A percentile compares a stretch with the other conserved stretches of the same genome.
phyloP scores from a whole-genome alignment of 441 rosid genomes.

The Geranium incanum region DNA sequence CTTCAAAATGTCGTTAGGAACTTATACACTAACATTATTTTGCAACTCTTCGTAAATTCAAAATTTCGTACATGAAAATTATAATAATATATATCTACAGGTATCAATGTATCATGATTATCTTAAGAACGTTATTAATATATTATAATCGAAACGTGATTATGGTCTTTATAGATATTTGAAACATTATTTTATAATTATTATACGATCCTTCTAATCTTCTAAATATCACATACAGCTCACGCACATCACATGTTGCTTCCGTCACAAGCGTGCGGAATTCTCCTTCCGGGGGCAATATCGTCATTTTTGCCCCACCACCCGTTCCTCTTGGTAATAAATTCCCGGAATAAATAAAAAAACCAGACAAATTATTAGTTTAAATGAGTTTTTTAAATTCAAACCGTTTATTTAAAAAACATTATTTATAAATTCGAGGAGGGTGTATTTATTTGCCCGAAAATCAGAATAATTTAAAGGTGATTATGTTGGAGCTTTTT shows the following conservation, averaged over 20 bases:
- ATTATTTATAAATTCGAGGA: background rate
- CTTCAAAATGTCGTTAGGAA: no score
- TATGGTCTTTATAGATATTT: no score
- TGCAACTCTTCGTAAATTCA: no score
- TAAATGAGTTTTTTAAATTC: background rate
- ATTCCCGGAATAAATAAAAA: background rate
- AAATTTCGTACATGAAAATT: no score
- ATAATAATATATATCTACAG: no score
- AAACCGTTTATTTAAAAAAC: background rate
- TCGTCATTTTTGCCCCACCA: conserved; percentile 14
- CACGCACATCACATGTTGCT: conserved; percentile 12
- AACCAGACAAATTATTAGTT: background rate
- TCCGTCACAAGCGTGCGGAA: conserved; percentile 2
- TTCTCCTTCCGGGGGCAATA: conserved; percentile 17
- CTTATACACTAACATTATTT: no score
- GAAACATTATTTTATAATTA: no score
- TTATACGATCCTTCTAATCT: background rate
- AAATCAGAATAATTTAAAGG: conserved; percentile 17
- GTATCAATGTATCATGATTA: no score
- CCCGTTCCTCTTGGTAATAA: background rate
- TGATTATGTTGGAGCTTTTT: conserved; percentile 28
- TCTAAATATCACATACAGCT: conserved; percentile 38
- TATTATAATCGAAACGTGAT: no score
- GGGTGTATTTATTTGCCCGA: conserved; percentile 7
- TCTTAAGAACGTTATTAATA: no score